Evolutionary conservation across 345 rosid genomes (phyloP), one percentile per base, ranked within the genome.

Genomic region (Firmiana major): DNA sequence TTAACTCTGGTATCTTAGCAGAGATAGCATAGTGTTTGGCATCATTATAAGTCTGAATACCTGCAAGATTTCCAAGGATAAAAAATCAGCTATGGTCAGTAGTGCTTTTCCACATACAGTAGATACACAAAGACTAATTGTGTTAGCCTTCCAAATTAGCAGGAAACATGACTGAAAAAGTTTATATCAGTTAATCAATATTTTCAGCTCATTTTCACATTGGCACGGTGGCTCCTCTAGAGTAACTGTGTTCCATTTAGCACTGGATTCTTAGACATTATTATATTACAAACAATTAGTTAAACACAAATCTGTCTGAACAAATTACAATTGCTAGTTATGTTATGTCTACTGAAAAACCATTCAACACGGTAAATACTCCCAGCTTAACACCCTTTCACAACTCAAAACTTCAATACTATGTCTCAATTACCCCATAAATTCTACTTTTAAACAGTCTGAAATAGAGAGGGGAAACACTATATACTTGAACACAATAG

Each of bases 1-100:
- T 93, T 77, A 93, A 89, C 77, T 95, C 98, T 0, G 89, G 92
- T 78, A 92, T 88, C 91, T 93, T 92, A 40, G 99, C 97, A 51
- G 99, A 95, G 69, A 93, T 91, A 0, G 97, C 97, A 81, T 74
- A 90, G 80, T 92, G 97, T 49, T 84, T 93, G 55, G 98, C 99
- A 79, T 95, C 99, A 62, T 86, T 84, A 73, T 87, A 80, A 0
- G 99, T 93, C 86, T 95, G 99, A 77, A 95, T 84, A 74, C 98
- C 99, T 95, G 80, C 78, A 79, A 64, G 69, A 79, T 24, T 48
- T 42, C 40, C 59, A 62, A 34, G 62, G 17, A 55, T 46, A 60
- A 72, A 77, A 6, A 63, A 19, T 74, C 78, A 46, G 81, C 48
- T 3, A 51, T 2, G 36, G 62, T 54, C 62, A 75, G 28, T 62